Evolutionary conservation across 2,329 filamentous ascomycete species (phyloP).

Genomic region (Aspergillus calidoustus): DNA sequence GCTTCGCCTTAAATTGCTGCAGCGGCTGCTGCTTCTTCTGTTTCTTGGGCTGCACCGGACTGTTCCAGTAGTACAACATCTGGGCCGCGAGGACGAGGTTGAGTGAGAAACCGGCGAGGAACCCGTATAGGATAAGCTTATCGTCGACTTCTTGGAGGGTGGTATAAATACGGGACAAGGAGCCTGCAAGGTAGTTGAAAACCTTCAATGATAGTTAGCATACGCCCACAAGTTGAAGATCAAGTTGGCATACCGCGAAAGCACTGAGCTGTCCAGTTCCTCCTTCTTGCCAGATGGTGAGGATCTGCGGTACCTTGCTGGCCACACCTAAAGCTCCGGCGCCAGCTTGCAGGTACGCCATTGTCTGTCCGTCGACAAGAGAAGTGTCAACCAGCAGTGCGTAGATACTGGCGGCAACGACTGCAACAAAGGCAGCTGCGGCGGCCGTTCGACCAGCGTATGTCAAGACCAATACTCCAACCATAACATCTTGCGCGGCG

Average conservation of each 20-base stretch:
- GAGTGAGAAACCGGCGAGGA: constrained; percentile 86
- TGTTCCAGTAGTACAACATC: constrained; percentile 97
- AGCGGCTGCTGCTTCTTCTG: constrained; percentile 22
- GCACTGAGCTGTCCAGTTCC: constrained; percentile 95
- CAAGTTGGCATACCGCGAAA: constrained; percentile 74
- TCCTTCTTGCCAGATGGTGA: constrained; percentile 80
- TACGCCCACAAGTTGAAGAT: background rate
- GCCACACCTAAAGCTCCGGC: constrained; percentile 82
- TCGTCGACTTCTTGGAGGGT: constrained; percentile 97
- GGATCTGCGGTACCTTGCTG: constrained; percentile 93
- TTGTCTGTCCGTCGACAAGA: constrained; percentile 66
- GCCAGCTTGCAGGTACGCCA: constrained; percentile 80
- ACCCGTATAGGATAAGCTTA: constrained; percentile 93
- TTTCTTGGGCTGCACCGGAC: constrained; percentile 47
- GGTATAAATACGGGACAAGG: constrained; percentile 93
- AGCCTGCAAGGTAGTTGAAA: constrained; percentile 96
- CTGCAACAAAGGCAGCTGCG: constrained; percentile 79
- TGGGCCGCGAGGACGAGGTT: constrained; percentile 86
- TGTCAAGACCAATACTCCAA: constrained; percentile 82
- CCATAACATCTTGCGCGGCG: constrained; percentile 87
- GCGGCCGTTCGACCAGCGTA: constrained; percentile 71
- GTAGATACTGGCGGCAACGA: constrained; percentile 70
- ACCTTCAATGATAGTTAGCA: constrained; percentile 61
- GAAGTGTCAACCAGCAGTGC: constrained; percentile 69
- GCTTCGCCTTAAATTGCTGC: constrained; percentile 31